phyloP scores from a whole-genome alignment of 2,329 filamentous ascomycete species.

The Arthrobotrys iridis region DNA sequence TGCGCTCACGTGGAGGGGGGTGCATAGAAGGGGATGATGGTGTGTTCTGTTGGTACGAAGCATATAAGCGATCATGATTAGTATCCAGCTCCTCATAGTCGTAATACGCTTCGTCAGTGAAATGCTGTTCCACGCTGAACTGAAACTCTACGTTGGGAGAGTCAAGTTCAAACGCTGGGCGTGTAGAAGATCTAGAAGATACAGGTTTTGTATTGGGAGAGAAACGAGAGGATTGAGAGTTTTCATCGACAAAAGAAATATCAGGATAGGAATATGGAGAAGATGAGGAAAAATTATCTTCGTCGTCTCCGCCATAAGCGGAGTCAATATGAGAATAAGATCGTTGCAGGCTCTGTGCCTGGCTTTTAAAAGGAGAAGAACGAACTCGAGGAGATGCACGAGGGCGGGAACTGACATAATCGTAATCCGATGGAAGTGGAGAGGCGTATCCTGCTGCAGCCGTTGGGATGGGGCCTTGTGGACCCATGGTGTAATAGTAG shows the following conservation, averaged over 20 bases:
- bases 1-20: slow-evolving; percentile 38
- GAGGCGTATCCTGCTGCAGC: slow-evolving; percentile 41
- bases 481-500: slow-evolving; percentile 49
- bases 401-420: slow-evolving; percentile 54
- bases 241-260: slow-evolving; percentile 48
- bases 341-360: slow-evolving; percentile 53
- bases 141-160: slow-evolving; percentile 55
- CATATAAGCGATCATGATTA: slow-evolving; percentile 53
- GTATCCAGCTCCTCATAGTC: slow-evolving; percentile 52
- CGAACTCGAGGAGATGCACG: slow-evolving; percentile 53
- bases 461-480: slow-evolving; percentile 41
- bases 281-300: slow-evolving; percentile 48
- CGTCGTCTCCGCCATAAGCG: slow-evolving; percentile 49
- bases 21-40: slow-evolving; percentile 51
- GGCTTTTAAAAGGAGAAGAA: slow-evolving; percentile 51
- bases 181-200: slow-evolving; percentile 47
- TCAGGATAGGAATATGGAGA: slow-evolving; percentile 52
- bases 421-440: slow-evolving; percentile 46
- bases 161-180: slow-evolving; percentile 48
- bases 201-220: slow-evolving; percentile 48
- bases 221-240: slow-evolving; percentile 32
- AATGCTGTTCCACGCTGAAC: slow-evolving; percentile 50
- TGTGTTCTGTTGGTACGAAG: slow-evolving; percentile 50
- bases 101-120: slow-evolving; percentile 46
- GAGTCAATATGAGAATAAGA: slow-evolving; percentile 52